phyloP scores from a whole-genome alignment of 2,329 filamentous ascomycete species.

The Hymenoscyphus scutula region DNA sequence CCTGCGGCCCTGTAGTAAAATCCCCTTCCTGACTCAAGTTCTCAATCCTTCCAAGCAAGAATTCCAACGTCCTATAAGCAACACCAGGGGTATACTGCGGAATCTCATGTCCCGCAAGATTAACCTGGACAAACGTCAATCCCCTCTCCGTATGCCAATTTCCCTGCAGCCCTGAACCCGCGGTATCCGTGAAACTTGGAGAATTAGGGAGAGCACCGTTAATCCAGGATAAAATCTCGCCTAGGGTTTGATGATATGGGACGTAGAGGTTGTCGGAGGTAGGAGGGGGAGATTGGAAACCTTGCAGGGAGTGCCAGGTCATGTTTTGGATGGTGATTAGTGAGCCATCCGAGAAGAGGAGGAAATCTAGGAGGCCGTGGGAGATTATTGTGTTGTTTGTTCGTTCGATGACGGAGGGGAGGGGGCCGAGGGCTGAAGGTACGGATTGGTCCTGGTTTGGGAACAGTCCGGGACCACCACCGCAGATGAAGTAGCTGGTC shows the following conservation, averaged over 20 bases:
- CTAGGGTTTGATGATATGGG: constrained; percentile 48
- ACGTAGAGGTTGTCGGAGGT: constrained; percentile 28
- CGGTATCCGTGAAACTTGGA: constrained; percentile 27
- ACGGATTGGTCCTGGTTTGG: constrained; percentile 46
- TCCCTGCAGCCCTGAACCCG: constrained; percentile 41
- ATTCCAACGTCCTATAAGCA: constrained; percentile 59
- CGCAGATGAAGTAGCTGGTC: constrained; percentile 52
- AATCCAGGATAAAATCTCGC: constrained; percentile 42
- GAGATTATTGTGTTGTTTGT: constrained; percentile 60
- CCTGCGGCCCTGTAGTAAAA: constrained; percentile 30
- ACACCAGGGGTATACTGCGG: constrained; percentile 57
- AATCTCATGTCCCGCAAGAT: constrained; percentile 52
- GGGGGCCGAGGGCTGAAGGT: constrained; percentile 48
- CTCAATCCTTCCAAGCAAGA: constrained; percentile 57
- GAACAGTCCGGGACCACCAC: constrained; percentile 44
- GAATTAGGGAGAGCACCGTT: constrained; percentile 20
- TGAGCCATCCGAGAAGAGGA: constrained; percentile 62
- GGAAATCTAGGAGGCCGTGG: constrained; percentile 60
- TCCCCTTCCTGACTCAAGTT: constrained; percentile 39
- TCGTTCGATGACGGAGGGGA: constrained; percentile 59
- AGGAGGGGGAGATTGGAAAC: constrained; percentile 48
- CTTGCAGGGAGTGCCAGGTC: constrained; percentile 65
- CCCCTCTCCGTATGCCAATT: constrained; percentile 59
- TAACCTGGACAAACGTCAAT: constrained; percentile 57
- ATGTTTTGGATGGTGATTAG: constrained; percentile 68